Evolutionary conservation across 352 stramenopile genomes (phyloP).

Genomic region (Aphanomyces invadans): DNA sequence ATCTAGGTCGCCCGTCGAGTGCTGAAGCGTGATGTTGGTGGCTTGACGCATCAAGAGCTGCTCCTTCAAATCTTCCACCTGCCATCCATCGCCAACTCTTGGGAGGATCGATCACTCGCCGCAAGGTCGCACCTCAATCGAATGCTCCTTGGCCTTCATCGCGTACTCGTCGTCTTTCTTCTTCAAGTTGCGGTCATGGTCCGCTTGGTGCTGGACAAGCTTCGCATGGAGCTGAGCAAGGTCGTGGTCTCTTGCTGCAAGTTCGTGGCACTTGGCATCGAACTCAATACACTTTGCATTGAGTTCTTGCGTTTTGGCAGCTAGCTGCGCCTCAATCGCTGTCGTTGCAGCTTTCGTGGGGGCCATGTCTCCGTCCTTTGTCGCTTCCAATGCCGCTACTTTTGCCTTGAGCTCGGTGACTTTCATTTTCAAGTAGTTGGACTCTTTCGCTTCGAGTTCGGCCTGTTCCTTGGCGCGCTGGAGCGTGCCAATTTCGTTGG

Average conservation of each 20-base stretch:
- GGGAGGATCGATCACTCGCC: too few species aligned
- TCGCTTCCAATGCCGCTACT: slow-evolving; percentile 31
- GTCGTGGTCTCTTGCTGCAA: slow-evolving; percentile 1
- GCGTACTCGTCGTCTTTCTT: slow-evolving; percentile 30
- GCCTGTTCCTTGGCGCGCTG: slow-evolving; percentile 25
- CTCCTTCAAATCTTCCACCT: slow-evolving; percentile 21
- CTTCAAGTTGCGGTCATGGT: slow-evolving; percentile 28
- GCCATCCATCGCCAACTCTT: too few species aligned
- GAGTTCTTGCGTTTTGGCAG: neutral
- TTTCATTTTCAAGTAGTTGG: slow-evolving; percentile 53
- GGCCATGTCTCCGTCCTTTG: neutral
- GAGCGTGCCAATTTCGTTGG: slow-evolving; percentile 3
- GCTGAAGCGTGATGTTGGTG: slow-evolving; percentile 23
- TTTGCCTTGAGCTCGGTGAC: slow-evolving; percentile 40
- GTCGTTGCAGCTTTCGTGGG: neutral
- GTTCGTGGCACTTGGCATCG: neutral
- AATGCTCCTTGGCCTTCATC: slow-evolving; percentile 26
- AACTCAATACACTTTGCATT: neutral
- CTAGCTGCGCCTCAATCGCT: neutral
- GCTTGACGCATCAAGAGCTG: slow-evolving; percentile 22
- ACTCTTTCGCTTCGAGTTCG: slow-evolving; percentile 43
- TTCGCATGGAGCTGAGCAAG: slow-evolving; percentile 29
- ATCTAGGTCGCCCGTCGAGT: slow-evolving; percentile 19
- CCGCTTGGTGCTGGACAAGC: slow-evolving; percentile 26
- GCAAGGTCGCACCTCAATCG: slow-evolving; percentile 13